Evolutionary conservation across 2,329 filamentous ascomycete genomes (phyloP).

Genomic region (Onygenales sp.): DNA sequence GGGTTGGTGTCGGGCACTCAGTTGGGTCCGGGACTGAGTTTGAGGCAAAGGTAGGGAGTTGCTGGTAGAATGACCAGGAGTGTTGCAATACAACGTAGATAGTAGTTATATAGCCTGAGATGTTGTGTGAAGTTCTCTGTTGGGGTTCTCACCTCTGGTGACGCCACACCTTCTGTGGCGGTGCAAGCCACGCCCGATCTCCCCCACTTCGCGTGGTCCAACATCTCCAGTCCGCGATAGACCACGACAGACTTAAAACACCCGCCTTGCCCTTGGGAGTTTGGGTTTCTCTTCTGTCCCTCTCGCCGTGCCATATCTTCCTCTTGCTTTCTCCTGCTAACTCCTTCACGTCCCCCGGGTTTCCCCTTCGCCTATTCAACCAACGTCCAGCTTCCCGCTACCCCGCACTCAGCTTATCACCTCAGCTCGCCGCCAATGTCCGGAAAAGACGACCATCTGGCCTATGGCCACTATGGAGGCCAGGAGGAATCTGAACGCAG

Average conservation of each 20-base stretch:
- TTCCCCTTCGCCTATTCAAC: neutral
- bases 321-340: neutral
- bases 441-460: constrained; percentile 41
- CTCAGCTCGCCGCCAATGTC: constrained; percentile 20
- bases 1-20: too few species aligned
- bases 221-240: neutral
- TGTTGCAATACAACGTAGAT: too few species aligned
- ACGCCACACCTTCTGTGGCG: neutral
- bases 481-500: constrained; percentile 23
- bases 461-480: constrained; percentile 45
- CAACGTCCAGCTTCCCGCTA: neutral
- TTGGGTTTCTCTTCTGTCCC: too few species aligned
- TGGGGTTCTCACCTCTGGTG: neutral
- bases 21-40: too few species aligned
- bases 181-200: neutral
- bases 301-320: neutral
- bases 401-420: neutral
- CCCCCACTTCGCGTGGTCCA: neutral
- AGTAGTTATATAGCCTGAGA: too few species aligned
- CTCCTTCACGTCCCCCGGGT: too few species aligned
- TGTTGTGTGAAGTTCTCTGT: too few species aligned
- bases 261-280: too few species aligned
- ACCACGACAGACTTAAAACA: too few species aligned
- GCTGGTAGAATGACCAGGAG: too few species aligned
- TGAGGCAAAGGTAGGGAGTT: too few species aligned